Evolutionary conservation across 805 yeast species (phyloP), one percentile per base, ranked within the genome.

Genomic region (Kazachstania taianensis): DNA sequence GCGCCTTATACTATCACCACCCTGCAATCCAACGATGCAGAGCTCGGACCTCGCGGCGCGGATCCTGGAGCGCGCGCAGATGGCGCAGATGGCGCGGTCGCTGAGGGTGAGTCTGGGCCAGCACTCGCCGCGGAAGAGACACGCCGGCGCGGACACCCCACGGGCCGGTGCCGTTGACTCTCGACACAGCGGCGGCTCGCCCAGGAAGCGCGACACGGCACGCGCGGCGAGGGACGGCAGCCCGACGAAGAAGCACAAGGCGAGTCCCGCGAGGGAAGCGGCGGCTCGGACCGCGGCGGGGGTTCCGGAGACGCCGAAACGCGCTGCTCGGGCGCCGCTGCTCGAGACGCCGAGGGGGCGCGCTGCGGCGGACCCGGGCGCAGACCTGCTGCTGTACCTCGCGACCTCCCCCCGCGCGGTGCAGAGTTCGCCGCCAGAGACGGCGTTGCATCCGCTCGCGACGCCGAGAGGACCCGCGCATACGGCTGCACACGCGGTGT

Each of bases 21-120:
- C 30, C 30, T 27, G 30, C 10, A 6, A 12, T 20, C 19, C n/a
- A 13, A 9, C 4, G 12, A 7, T 12, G 9, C 32, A 14, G 32
- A 14, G 12, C 20, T 7, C 10, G 5, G 20, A 57, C 39, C 37
- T 57, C 19, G 52, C 61, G 7, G 42, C 45, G 8, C 53, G 48
- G 39, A 57, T 57, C 15, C 44, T 57, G 20, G 51, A 57, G 35
- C 38, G 62, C 36, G 62, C 62, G 28, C 55, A 56, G 37, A 39
- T 57, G 37, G 62, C 62, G 12, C 61, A 55, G 41, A 53, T 56
- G 60, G 48, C 59, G 10, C 46, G 62, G 14, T 55, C 55, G 34
- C 45, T 57, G 41, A 56, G 53, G 43, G 32, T 57, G 33, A 58
- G 56, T 5, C 39, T 57, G 17, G 45, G 57, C 25, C 25, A 22